These are phyloP conservation scores for Bondarzewia mesenterica DNA, from an alignment of 1,284 basidiomycete species.

Conservation along the genomic window DNA sequence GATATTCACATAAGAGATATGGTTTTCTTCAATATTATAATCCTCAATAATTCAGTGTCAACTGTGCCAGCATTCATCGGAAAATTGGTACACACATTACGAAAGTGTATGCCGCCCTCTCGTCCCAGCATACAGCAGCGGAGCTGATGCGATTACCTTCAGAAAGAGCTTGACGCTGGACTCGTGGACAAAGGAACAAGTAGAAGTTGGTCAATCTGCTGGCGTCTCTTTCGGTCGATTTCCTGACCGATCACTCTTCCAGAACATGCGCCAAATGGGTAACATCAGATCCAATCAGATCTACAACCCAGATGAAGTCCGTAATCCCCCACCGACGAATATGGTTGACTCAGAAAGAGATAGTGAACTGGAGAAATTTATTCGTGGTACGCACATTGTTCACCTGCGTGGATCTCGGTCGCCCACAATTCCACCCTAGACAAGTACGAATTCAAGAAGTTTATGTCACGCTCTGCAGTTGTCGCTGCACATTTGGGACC, in stretches of 20 bases:
- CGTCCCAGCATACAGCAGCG: not conserved
- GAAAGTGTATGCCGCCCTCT: conserved; percentile 58
- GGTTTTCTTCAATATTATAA: conserved; percentile 1
- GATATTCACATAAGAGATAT: too few relatives aligned
- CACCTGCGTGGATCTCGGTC: not conserved
- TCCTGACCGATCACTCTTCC: conserved; percentile 9
- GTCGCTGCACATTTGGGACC: conserved; percentile 17
- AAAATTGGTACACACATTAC: conserved; percentile 84
- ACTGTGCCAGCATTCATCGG: conserved; percentile 80
- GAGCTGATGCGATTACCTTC: conserved; percentile 5
- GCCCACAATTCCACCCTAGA: conserved; percentile 28
- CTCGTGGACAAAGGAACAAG: conserved; percentile 79
- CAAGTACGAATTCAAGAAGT: conserved; percentile 69
- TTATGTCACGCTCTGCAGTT: conserved; percentile 27
- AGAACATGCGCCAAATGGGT: conserved; percentile 69
- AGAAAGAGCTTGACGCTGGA: conserved; percentile 83
- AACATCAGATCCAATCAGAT: conserved; percentile 69
- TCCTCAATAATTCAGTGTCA: conserved; percentile 39
- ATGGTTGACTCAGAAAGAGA: conserved; percentile 73
- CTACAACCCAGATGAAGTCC: conserved; percentile 71
- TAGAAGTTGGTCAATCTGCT: conserved; percentile 48
- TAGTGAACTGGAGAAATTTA: conserved; percentile 79
- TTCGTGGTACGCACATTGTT: conserved; percentile 47
- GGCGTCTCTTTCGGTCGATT: conserved; percentile 4
- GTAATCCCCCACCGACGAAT: conserved; percentile 73